These are phyloP conservation scores for Bertia moriformis DNA, from an alignment of 2,329 filamentous ascomycete species.

Conservation along the genomic window DNA sequence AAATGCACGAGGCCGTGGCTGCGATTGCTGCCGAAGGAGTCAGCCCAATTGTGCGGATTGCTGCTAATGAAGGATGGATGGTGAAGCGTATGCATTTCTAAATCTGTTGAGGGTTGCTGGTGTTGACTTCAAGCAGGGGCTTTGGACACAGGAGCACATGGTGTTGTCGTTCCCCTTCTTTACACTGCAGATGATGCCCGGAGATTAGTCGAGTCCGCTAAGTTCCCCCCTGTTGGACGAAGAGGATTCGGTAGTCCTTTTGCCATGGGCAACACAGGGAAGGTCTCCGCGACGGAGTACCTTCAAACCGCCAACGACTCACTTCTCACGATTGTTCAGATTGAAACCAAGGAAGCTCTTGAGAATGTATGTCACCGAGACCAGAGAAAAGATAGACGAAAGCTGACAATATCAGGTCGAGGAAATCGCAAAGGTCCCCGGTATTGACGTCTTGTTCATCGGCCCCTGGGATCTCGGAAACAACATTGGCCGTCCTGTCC, in stretches of 20 bases:
- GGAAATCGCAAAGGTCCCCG: constrained; percentile 22
- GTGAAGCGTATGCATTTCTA: constrained; percentile 29
- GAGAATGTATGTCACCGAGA: constrained; percentile 16
- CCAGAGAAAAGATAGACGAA: neutral
- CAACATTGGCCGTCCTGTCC: neutral
- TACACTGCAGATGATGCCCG: constrained; percentile 35
- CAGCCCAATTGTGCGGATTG: constrained; percentile 28
- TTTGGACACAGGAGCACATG: constrained; percentile 43
- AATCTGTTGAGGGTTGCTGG: constrained; percentile 1
- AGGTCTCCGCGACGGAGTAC: constrained; percentile 25
- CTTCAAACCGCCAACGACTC: constrained; percentile 36
- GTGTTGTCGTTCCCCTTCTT: constrained; percentile 36
- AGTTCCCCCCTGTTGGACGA: constrained; percentile 38
- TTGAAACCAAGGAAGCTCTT: constrained; percentile 21
- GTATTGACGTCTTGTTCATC: constrained; percentile 22
- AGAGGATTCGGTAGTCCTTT: constrained; percentile 41
- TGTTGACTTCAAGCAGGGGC: constrained; percentile 19
- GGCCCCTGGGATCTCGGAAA: constrained; percentile 5
- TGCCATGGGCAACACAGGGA: constrained; percentile 24
- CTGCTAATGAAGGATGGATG: constrained; percentile 45
- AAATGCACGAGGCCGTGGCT: neutral
- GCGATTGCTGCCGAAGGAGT: constrained; percentile 23
- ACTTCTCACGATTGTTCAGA: constrained; percentile 30
- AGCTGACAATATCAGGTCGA: constrained; percentile 9
- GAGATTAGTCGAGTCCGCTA: constrained; percentile 31